These are phyloP conservation scores for Kwoniella dejecticola DNA, from an alignment of 768 basidiomycete genomes.

Conservation along the genomic window DNA sequence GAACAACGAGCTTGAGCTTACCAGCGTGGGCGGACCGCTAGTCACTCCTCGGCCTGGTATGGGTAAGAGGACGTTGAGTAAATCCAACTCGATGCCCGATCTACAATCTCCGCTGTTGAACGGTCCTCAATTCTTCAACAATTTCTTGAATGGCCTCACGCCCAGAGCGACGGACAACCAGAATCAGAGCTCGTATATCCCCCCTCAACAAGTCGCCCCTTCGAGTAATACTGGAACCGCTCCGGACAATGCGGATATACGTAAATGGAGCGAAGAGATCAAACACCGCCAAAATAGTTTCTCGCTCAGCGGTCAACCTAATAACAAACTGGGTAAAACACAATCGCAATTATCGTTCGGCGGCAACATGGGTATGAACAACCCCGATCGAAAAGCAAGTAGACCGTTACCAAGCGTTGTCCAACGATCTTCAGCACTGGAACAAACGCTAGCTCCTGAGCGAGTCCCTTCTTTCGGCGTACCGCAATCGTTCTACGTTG, in stretches of 20 bases:
- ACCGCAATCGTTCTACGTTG: neutral
- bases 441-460: constrained; percentile 54
- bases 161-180: constrained; percentile 24
- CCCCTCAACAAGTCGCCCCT: constrained; percentile 9
- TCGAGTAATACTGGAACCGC: neutral
- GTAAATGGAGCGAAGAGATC: constrained; percentile 42
- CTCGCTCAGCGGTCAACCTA: constrained; percentile 28
- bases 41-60: constrained; percentile 37
- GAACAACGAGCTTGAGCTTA: neutral
- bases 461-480: constrained; percentile 48
- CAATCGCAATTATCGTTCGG: constrained; percentile 1
- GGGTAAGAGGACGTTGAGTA: constrained; percentile 40
- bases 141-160: constrained; percentile 26
- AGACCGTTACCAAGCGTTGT: constrained; percentile 43
- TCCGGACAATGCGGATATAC: constrained; percentile 13
- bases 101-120: constrained; percentile 37
- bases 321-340: constrained; percentile 21
- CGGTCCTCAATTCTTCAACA: constrained; percentile 20
- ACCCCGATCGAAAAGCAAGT: neutral
- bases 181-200: constrained; percentile 22
- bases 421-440: constrained; percentile 35
- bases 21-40: neutral
- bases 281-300: constrained; percentile 35
- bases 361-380: neutral
- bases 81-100: constrained; percentile 50